Evolutionary conservation across 768 basidiomycete species (phyloP).

Genomic region (Fistulinella prunicolor): DNA sequence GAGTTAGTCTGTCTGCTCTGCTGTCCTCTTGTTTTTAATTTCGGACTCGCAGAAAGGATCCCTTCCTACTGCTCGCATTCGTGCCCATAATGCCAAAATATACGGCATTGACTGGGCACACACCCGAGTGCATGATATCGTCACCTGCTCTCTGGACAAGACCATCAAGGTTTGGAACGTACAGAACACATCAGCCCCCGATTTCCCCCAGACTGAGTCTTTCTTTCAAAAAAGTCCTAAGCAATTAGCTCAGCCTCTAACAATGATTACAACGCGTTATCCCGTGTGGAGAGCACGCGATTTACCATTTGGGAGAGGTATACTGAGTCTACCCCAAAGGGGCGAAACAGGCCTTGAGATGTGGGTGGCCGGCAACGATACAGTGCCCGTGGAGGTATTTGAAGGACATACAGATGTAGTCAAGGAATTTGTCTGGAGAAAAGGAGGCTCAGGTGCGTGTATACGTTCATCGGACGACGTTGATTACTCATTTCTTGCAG

Average conservation of each 20-base stretch:
- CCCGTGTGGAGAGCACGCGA: conserved; percentile 95
- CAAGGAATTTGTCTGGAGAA: conserved; percentile 97
- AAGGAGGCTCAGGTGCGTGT: conserved; percentile 50
- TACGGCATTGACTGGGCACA: conserved; percentile 99
- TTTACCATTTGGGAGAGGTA: conserved; percentile 87
- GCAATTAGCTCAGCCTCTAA: conserved; percentile 37
- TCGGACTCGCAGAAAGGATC: conserved; percentile 70
- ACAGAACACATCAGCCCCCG: conserved; percentile 19
- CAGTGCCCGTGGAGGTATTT: conserved; percentile 63
- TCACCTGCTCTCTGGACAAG: conserved; percentile 94
- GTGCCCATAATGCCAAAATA: conserved; percentile 87
- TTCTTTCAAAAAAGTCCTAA: conserved; percentile 8
- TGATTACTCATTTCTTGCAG: conserved; percentile 22
- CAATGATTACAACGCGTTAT: conserved; percentile 68
- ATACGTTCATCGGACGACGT: no score
- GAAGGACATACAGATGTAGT: conserved; percentile 92
- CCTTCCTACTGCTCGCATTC: conserved; percentile 68
- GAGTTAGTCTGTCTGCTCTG: conserved; percentile 48
- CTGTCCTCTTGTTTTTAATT: conserved; percentile 5
- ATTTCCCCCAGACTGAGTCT: conserved; percentile 11
- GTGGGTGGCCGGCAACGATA: conserved; percentile 47
- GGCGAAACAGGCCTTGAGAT: conserved; percentile 83
- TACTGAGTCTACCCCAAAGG: conserved; percentile 85
- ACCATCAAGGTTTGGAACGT: conserved; percentile 83
- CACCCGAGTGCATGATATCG: conserved; percentile 65